phyloP scores from a whole-genome alignment of 176 grass and related monocot genomes.

The Stipa capillata region DNA sequence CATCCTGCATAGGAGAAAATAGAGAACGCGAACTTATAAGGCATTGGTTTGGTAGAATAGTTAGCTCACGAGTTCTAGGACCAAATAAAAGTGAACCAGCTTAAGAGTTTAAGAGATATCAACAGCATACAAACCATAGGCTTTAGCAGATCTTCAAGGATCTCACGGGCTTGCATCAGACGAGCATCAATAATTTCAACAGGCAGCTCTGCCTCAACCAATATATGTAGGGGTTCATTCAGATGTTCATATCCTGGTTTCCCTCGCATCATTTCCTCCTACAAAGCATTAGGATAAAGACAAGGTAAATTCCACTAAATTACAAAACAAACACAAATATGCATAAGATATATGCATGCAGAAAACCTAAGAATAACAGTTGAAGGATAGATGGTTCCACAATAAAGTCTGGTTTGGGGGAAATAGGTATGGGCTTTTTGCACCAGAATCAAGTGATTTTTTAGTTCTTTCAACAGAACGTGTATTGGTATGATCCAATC shows the following conservation, averaged over 20 bases:
- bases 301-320: not conserved
- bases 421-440: not conserved
- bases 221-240: slow-evolving; percentile 91
- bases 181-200: slow-evolving; percentile 76
- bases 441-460: not conserved
- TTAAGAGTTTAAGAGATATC: not conserved
- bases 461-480: not conserved
- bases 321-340: not conserved
- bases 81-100: not conserved
- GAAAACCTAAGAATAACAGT: not conserved
- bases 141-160: slow-evolving; percentile 83
- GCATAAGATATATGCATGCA: not conserved
- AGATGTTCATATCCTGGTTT: slow-evolving; percentile 95
- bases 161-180: slow-evolving; percentile 83
- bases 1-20: slow-evolving; percentile 46
- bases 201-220: slow-evolving; percentile 88
- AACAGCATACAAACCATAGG: slow-evolving; percentile 56
- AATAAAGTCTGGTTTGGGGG: not conserved
- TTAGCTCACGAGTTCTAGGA: not conserved
- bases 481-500: not conserved
- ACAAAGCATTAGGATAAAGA: not conserved
- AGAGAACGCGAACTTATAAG: not conserved
- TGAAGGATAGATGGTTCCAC: not conserved
- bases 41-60: not conserved
- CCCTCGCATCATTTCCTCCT: slow-evolving; percentile 95